Base-by-base conservation (phyloP, 352 stramenopile species). In the Pythium phragmitis region DNA sequence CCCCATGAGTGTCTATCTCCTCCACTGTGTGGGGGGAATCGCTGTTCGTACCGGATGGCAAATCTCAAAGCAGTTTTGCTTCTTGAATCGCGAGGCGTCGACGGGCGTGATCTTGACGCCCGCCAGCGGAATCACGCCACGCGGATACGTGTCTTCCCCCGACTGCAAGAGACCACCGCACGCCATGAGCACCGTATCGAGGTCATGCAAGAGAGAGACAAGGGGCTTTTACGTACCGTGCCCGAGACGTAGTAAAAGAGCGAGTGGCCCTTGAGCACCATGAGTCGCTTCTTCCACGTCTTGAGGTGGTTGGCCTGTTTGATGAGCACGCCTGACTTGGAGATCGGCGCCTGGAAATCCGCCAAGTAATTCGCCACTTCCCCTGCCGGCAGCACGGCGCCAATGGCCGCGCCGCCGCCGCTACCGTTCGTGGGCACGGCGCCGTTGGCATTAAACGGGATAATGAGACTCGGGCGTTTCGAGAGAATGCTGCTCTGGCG, bases 301-400 rank as follows among this genome's bases (percentile, higher is more conserved):
- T 94, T 94, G 48, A 94, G 88, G 67, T 94, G 86, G 60, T 94
- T 92, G 3, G 84, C 85, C 69, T 94, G 86, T 49, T 94, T 94
- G 61, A 92, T 91, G 19, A 94, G 75, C 65, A 94, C 86, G 41
- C 86, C 85, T 23, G 81, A 91, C 74, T 92, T 91, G 55, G 84
- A 86, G 53, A 91, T 91, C 23, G 81, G 81, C 56, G 84, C 82
- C 65, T 92, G 84, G 62, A 92, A 92, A 72, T 92, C 83, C 42
- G 87, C 77, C 55, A 88, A 57, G 64, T 92, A 92, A 54, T 66
- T 78, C 59, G 73, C 68, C 7, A 60, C 55, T 19, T 81, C 75
- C 16, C 73, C 39, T 58, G 16, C 65, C 42, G 2, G 65, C 51
- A 49, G 67, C 70, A 37, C 67, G 37, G n/a, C 50, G 61, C 17